Base-by-base conservation (phyloP, 306 rosid genomes). In the Castanospermum australe region DNA sequence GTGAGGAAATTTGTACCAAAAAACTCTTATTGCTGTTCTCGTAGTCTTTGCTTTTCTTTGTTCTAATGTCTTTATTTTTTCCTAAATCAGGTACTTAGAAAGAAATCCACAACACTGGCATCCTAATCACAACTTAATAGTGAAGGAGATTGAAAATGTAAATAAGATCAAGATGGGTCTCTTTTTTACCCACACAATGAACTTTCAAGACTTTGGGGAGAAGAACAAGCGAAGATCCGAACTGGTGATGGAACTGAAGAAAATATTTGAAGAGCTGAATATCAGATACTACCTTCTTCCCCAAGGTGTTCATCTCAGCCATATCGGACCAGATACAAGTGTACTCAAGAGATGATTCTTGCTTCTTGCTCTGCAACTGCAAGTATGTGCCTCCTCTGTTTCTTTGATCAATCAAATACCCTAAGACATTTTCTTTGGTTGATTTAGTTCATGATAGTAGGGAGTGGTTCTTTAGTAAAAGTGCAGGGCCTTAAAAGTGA, bases 251-350 rank as follows among this genome's bases (percentile, higher is more conserved):
- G 97, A 91, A 87, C 2, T 90, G 56, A 95, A 95, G 92, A 89
- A 74, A 70, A 86, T 90, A 47, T 89, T 95, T 35, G 98, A 93
- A 82, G 96, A 91, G 73, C 88, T 95, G 14, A 56, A 85, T 57
- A 91, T 95, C 68, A 90, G 80, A 82, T 95, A 89, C 90, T 71
- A 86, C 80, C 96, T 95, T 52, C 89, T 87, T 78, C 96, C 95
- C 12, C 98, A 88, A 76, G 86, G 59, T 12, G 87, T 95, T 82
- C 93, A 86, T 79, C 82, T 95, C 73, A 57, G 54, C 83, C 88
- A 82, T n/a, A 18, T 73, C 4, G 89, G 74, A 39, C 55, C 82
- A 17, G 87, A 87, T 5, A 57, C 83, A 0, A 17, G 32, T 71
- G 21, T 62, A 12, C 66, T 68, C 72, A 39, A 50, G 66, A 80